Evolutionary conservation across 305 asterid genomes (phyloP).

Genomic region (Fraxinus dipetala): DNA sequence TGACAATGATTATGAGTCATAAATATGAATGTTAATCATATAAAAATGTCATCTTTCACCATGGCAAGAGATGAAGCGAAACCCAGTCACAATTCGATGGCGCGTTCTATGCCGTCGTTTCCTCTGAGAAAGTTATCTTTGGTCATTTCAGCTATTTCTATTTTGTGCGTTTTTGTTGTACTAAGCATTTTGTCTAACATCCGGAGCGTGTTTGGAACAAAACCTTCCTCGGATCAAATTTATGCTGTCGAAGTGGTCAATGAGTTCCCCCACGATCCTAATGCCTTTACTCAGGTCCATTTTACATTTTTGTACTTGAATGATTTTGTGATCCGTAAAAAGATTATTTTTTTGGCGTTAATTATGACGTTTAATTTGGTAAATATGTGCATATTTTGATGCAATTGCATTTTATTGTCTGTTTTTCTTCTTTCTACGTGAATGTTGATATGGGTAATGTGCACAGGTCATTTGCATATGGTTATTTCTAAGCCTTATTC

Average conservation of each 20-base stretch:
- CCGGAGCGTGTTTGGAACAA: constrained; percentile 24
- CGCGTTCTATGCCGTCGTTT: constrained; percentile 21
- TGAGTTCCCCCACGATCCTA: constrained; percentile 73
- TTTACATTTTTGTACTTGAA: neutral
- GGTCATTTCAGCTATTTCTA: constrained; percentile 31
- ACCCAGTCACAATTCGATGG: constrained; percentile 20
- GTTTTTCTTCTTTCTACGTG: neutral
- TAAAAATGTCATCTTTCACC: neutral
- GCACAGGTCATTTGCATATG: neutral
- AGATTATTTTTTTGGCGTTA: neutral
- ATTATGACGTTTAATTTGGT: neutral
- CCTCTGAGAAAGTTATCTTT: constrained; percentile 6
- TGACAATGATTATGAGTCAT: neutral
- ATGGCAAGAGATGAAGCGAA: constrained; percentile 25
- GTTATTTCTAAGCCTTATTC: neutral
- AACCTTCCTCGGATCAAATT: constrained; percentile 29
- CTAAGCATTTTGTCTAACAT: constrained; percentile 38
- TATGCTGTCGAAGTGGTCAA: constrained; percentile 56
- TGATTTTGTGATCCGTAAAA: neutral
- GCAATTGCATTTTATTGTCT: neutral
- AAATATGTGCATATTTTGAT: neutral
- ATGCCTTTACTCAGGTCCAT: constrained; percentile 76
- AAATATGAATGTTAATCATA: neutral
- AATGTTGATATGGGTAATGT: neutral
- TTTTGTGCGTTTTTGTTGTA: constrained; percentile 24